Percentiles rank a stretch among this genome's conserved stretches.
Conservation (phyloP, 164 flowering plant genomes). For the Chloranthus sessilifolius region DNA sequence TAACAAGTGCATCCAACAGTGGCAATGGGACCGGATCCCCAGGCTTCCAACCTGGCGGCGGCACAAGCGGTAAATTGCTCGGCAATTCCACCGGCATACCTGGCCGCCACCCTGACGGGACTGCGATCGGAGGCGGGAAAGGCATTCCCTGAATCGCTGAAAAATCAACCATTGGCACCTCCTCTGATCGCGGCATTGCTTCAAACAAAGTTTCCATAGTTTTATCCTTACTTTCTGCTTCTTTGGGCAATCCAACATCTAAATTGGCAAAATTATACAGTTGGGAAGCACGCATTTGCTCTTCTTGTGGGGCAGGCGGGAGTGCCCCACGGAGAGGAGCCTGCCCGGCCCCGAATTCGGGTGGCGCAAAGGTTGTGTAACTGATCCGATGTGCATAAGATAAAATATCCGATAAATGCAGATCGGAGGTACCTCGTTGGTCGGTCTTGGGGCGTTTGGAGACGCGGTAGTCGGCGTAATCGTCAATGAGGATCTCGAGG, state of each 20-base stretch:
- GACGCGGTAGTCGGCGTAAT: slow-evolving; percentile 58
- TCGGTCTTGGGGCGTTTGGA: slow-evolving; percentile 40
- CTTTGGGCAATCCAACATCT: slow-evolving; percentile 79
- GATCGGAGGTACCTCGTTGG: slow-evolving; percentile 26
- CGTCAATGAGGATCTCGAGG: slow-evolving; percentile 79
- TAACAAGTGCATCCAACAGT: slow-evolving; percentile 46
- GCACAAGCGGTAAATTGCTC: slow-evolving; percentile 48
- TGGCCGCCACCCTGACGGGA: slow-evolving; percentile 92
- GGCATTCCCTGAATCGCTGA: slow-evolving; percentile 37
- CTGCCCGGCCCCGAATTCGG: slow-evolving; percentile 86
- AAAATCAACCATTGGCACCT: slow-evolving; percentile 28
- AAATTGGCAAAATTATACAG: slow-evolving; percentile 74
- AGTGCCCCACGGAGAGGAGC: slow-evolving; percentile 89
- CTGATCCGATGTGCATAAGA: slow-evolving; percentile 85
- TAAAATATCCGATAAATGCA: slow-evolving; percentile 60
- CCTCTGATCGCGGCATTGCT: slow-evolving; percentile 23
- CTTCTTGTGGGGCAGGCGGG: slow-evolving; percentile 99
- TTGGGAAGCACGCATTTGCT: slow-evolving; percentile 95
- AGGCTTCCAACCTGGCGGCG: slow-evolving; percentile 94
- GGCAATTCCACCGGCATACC: slow-evolving; percentile 96
- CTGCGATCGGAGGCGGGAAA: slow-evolving; percentile 49
- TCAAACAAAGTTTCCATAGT: slow-evolving; percentile 61
- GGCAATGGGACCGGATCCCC: slow-evolving; percentile 82
- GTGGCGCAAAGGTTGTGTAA: slow-evolving; percentile 96
- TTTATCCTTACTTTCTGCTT: slow-evolving; percentile 44